Conservation (phyloP, 192 early-diverging fungal genomes). For the Coemansia sp. region DNA sequence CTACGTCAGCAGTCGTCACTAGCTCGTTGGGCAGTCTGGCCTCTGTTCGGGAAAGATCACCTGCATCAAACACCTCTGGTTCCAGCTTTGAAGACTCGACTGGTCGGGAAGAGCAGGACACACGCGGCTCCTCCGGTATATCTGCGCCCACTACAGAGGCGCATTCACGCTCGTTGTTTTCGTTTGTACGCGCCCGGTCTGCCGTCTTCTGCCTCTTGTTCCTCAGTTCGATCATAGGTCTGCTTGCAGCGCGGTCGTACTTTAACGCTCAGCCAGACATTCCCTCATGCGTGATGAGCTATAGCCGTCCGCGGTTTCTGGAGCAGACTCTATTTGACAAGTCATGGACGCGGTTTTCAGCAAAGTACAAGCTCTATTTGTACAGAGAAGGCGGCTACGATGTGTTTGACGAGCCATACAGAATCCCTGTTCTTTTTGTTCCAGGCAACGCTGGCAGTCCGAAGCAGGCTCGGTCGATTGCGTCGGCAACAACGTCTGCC, state of each 20-base stretch:
- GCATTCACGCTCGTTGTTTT: neutral
- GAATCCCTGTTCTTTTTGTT: conserved; percentile 89
- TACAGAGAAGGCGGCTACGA: conserved; percentile 70
- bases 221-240: conserved; percentile 16
- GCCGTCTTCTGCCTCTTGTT: conserved; percentile 21
- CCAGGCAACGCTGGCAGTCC: conserved; percentile 94
- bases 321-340: conserved; percentile 46
- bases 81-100: neutral
- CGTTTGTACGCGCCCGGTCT: conserved; percentile 8
- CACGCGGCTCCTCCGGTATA: neutral
- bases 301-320: conserved; percentile 59
- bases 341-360: conserved; percentile 59
- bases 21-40: neutral
- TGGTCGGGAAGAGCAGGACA: neutral
- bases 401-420: conserved; percentile 53
- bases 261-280: conserved; percentile 64
- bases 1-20: neutral
- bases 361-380: conserved; percentile 76
- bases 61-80: neutral
- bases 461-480: conserved; percentile 86
- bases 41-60: neutral
- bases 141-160: neutral
- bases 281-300: conserved; percentile 59
- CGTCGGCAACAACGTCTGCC: conserved; percentile 65
- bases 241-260: conserved; percentile 61